Evolutionary conservation across 495 filamentous ascomycete species (phyloP), one percentile per base, ranked within the genome.

Genomic region (Aspergillus egyptiacus): DNA sequence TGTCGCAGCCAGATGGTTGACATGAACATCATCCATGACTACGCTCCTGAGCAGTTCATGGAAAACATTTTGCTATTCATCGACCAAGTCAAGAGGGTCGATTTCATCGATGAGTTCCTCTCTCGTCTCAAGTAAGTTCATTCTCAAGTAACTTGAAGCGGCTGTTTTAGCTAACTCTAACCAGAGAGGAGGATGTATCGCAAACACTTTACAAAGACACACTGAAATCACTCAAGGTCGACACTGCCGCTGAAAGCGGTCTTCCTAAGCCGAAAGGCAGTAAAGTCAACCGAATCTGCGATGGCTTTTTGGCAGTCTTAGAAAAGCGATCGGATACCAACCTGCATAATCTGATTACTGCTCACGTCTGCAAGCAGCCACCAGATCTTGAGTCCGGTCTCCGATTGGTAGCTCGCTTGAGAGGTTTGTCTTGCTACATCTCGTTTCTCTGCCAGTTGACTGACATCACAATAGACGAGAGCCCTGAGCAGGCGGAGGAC

Each of bases 11-110:
- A 96, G 61, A 80, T 93, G 52, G 93, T 98, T 3, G 93, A 98
- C 60, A 89, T 96, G 84, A 98, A 97, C 60, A 91, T 98, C 45
- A 71, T 98, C n/a, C 91, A 95, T 62, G 93, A 98, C 62, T 84
- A 97, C 70, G 79, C 78, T 6, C 88, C 90, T 0, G 70, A 80
- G 34, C 86, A 93, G 51, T 95, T 98, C 59, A 74, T 96, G 67
- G 71, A 77, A 10, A 84, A 80, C 53, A 75, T 96, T 24, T 69
- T 68, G 6, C 54, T 90, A 2, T 94, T 98, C 64, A 72, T 97
- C 35, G 82, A 91, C 18, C 93, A 97, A 61, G 76, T 96, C 33
- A 85, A 85, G 64, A 89, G 85, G 58, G 71, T 85, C 28, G 85
- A 94, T 14, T 83, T 87, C 51, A 85, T 96, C 55, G 94, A 98